Base-by-base conservation (phyloP, 257 asterid species). In the Anisodus tanguticus region DNA sequence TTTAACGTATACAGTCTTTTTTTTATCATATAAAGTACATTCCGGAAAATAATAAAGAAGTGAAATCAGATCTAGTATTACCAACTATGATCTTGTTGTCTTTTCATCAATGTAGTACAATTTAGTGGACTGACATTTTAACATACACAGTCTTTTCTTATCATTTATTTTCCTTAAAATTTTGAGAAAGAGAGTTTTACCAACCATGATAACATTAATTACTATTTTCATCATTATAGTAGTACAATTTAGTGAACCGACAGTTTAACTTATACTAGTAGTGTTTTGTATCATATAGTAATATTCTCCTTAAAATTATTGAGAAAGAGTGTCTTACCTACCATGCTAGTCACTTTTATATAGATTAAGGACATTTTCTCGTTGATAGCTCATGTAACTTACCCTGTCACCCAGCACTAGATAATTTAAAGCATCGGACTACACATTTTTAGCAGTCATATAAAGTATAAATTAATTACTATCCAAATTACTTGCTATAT, bases 161-260 rank as follows among this genome's bases (percentile, higher is more conserved):
- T 71, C 16, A 26, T 51, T 51, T 26, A 51, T 51, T 6, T 76
- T 22, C 63, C 63, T 51, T 51, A 1, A 12, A 17, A 1, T 58
- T 57, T 58, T 7, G 26, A 8, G 64, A 58, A 71, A 76, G 19
- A 26, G 63, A 49, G 62, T 26, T 76, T 72, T 55, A 76, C 47
- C 47, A 35, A 51, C 47, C n/a, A 22, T 51, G 45, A 76, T 51
- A 12, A 51, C 81, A 76, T 51, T 76, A 51, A 13, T 51, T 49
- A 74, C 5, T 76, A 15, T 76, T 12, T 37, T 7, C 26, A 76
- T 76, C 5, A 19, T 62, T 19, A 62, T 22, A 51, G 45, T 39
- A 69, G 63, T 26, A 76, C 45, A 76, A 49, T 49, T 51, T 53
- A 76, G 81, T 76, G 81, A 15, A 11, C 81, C 7, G 81, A 2